Percentiles rank a stretch among this genome's conserved stretches.
phyloP scores from a whole-genome alignment of 2,329 filamentous ascomycete species.

The Colletotrichum liaoningense region DNA sequence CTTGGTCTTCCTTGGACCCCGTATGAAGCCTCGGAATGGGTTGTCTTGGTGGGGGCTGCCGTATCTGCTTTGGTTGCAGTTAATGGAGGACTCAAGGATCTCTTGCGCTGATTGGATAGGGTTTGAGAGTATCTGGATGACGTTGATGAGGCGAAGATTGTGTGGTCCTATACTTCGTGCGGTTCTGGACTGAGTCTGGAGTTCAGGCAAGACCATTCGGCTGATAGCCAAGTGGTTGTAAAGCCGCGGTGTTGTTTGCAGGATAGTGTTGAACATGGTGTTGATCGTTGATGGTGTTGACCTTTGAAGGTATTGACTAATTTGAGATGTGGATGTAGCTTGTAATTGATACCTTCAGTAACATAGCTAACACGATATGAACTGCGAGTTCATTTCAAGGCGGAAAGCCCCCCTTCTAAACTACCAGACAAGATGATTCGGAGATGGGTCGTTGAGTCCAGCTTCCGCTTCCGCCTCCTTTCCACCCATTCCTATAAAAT shows the following conservation, averaged over 20 bases:
- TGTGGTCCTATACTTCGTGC: not conserved
- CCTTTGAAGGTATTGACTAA: not conserved
- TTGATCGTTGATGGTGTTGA: too few relatives aligned
- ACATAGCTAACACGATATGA: not conserved
- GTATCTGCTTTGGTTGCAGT: not conserved
- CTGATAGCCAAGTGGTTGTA: too few relatives aligned
- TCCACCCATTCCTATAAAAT: not conserved
- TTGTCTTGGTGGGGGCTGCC: not conserved
- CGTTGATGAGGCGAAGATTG: accelerated
- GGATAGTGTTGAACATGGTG: not conserved
- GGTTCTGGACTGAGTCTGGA: too few relatives aligned
- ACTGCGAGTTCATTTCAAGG: too few relatives aligned
- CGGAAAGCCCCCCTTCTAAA: too few relatives aligned
- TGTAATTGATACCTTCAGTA: not conserved
- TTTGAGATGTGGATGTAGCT: too few relatives aligned
- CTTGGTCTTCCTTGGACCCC: not conserved
- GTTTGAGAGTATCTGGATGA: accelerated
- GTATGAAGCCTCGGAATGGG: not conserved
- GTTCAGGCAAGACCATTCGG: too few relatives aligned
- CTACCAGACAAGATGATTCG: not conserved
- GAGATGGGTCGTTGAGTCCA: not conserved
- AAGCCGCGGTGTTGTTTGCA: too few relatives aligned
- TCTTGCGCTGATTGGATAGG: not conserved
- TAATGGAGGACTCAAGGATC: not conserved
- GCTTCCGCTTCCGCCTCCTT: not conserved